Base-by-base conservation (phyloP, 2,329 filamentous ascomycete species). In the Akanthomyces muscarius region DNA sequence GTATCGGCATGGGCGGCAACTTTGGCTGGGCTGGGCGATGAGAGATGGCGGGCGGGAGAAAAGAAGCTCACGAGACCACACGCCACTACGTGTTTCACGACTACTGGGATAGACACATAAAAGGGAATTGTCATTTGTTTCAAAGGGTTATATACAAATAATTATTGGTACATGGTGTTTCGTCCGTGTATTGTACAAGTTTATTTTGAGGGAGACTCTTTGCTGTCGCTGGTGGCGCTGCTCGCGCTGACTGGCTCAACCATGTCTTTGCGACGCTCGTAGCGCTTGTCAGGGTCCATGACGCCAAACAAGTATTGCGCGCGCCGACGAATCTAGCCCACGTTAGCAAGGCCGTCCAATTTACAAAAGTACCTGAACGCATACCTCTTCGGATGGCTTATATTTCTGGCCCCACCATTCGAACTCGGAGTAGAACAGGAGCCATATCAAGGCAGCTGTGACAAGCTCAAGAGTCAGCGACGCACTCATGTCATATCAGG, bases 1-100 rank as follows among this genome's bases (percentile, higher is more conserved):
- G 83, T 13, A 84, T 86, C 77, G 78, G 83, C 14, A 84, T 86
- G 78, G 82, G 83, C 10, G 79, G 80, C 23, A 85, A 82, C 65
- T 84, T 86, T 73, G 83, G 84, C 33, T 86, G 84, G 84, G 68
- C 76, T 41, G 73, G 75, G 25, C 70, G 77, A 65, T 78, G 68
- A 73, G 14, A 33, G 18, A 33, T 16, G 56, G 44, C n/a, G 16
- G 5, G 25, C 25, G 18, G 16, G 47, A 48, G n/a, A 30, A n/a
- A 52, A 48, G 53, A 5, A 23, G 21, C 8, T 52, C 42, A 53
- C 36, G 60, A 58, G 21, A 58, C 55, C 10, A 5, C n/a, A 50
- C 25, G 50, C 36, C 25, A 52, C n/a, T 3, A 18, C 23, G 23
- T 36, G 36, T 52, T 30, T 61, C 1, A 21, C 3, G 47, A 53